Base-by-base conservation (phyloP, 305 asterid species). In the Solanum hybrid region DNA sequence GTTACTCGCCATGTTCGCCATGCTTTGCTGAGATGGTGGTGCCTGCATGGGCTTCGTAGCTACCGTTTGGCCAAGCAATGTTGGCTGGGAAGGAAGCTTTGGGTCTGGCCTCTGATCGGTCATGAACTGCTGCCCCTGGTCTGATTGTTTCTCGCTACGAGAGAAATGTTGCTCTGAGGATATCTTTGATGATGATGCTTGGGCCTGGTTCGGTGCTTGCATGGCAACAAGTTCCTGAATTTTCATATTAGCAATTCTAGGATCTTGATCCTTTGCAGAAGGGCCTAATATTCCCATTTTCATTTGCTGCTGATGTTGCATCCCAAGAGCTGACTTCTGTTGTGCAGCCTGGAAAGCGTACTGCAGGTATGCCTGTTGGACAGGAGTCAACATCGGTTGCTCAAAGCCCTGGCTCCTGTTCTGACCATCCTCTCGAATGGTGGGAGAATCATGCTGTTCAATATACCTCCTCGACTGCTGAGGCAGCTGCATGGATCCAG, bases 361-460 rank as follows among this genome's bases (percentile, higher is more conserved):
- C 89, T 97, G 98, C 93, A 95, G 85, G 91, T 97, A 98, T 78
- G 99, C 98, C 90, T 97, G 99, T 91, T 96, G 98, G 73, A 93
- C 92, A 45, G 99, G 98, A 93, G 93, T 95, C 92, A 93, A 72
- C 92, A 91, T 89, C 88, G 94, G 98, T 89, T 93, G 99, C 92
- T 97, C 99, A 91, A 89, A 92, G 88, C 95, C 98, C 92, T 95
- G 99, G 92, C 91, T 93, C 96, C 98, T 94, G 87, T 88, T 91
- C 87, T 94, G 96, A 78, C 94, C 95, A 87, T 96, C 98, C 88
- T 96, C 99, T 11, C 93, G 94, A 89, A 89, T 87, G 89, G 91
- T 94, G 87, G 98, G 93, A 88, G 98, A 92, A 79, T 91, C 95
- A 89, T 95, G 97, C 66, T 94, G 99, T 90, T 94, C 99, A 32